These are phyloP conservation scores for Moesziomyces sp. DNA, from an alignment of 1,284 basidiomycete species.

Conservation along the genomic window DNA sequence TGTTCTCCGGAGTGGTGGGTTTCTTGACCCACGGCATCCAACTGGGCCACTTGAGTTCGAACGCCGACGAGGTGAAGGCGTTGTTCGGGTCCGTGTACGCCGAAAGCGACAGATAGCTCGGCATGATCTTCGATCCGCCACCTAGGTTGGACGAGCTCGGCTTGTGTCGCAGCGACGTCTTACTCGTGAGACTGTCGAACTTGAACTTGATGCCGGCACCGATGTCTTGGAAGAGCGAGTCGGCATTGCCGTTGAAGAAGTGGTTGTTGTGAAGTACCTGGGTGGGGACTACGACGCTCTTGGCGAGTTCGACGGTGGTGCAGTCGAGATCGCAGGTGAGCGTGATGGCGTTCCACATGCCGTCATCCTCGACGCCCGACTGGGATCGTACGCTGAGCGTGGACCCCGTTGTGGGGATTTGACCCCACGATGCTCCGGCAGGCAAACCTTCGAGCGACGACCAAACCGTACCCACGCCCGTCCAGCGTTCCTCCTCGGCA, in stretches of 20 bases:
- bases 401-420: constrained; percentile 32
- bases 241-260: constrained; percentile 52
- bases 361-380: constrained; percentile 49
- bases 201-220: constrained; percentile 53
- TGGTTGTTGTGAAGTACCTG: constrained; percentile 45
- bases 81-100: constrained; percentile 42
- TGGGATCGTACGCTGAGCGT: constrained; percentile 19
- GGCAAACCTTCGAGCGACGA: constrained; percentile 46
- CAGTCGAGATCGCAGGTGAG: constrained; percentile 50
- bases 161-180: constrained; percentile 16
- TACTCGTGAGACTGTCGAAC: constrained; percentile 37
- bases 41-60: constrained; percentile 53
- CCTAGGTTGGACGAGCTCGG: constrained; percentile 5
- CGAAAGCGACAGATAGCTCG: constrained; percentile 36
- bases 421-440: constrained; percentile 33
- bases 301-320: constrained; percentile 37
- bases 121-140: constrained; percentile 11
- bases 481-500: constrained; percentile 42
- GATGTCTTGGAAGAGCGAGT: constrained; percentile 45
- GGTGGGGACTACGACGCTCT: constrained; percentile 52
- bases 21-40: constrained; percentile 58
- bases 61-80: constrained; percentile 12
- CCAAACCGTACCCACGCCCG: constrained; percentile 57
- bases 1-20: background rate
- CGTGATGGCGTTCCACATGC: constrained; percentile 56